Evolutionary conservation across 2,329 filamentous ascomycete genomes (phyloP).

Genomic region (Drechmeria coniospora): DNA sequence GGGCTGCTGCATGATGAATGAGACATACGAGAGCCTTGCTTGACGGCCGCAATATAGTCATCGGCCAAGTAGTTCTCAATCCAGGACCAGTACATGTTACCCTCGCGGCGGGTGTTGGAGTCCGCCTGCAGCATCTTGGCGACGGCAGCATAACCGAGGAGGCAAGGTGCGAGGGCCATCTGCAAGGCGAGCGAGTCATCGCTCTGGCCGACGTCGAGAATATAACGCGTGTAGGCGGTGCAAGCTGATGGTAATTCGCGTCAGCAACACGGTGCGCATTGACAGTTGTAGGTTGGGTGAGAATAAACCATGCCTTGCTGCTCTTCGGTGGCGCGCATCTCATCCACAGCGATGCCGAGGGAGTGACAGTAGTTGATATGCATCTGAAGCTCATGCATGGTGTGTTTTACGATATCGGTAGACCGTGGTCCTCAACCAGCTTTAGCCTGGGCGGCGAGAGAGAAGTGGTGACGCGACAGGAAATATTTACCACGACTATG

Average conservation of each 20-base stretch:
- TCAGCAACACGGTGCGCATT: too few species aligned
- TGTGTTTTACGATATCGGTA: slow-evolving; percentile 52
- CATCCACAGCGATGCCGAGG: slow-evolving; percentile 59
- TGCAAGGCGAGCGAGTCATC: slow-evolving; percentile 82
- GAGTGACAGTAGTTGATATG: slow-evolving; percentile 70
- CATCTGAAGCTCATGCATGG: slow-evolving; percentile 64
- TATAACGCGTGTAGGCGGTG: slow-evolving; percentile 70
- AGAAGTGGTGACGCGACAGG: neutral
- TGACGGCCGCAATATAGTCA: slow-evolving; percentile 61
- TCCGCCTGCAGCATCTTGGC: slow-evolving; percentile 55
- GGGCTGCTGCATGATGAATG: neutral
- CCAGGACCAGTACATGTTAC: slow-evolving; percentile 77
- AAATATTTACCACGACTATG: slow-evolving; percentile 53
- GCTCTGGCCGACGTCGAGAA: slow-evolving; percentile 75
- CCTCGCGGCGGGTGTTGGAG: slow-evolving; percentile 41
- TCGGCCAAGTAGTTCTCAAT: slow-evolving; percentile 76
- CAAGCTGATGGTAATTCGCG: slow-evolving; percentile 36
- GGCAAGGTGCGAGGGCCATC: slow-evolving; percentile 68
- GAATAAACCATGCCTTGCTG: slow-evolving; percentile 40
- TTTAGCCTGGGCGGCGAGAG: neutral
- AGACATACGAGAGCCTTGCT: slow-evolving; percentile 48
- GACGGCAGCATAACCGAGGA: slow-evolving; percentile 77
- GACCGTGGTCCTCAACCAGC: slow-evolving; percentile 11
- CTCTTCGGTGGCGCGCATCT: slow-evolving; percentile 62
- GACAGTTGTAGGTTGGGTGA: too few species aligned